phyloP scores from a whole-genome alignment of 208 protist species.

The Tritrichomonas foetus region DNA sequence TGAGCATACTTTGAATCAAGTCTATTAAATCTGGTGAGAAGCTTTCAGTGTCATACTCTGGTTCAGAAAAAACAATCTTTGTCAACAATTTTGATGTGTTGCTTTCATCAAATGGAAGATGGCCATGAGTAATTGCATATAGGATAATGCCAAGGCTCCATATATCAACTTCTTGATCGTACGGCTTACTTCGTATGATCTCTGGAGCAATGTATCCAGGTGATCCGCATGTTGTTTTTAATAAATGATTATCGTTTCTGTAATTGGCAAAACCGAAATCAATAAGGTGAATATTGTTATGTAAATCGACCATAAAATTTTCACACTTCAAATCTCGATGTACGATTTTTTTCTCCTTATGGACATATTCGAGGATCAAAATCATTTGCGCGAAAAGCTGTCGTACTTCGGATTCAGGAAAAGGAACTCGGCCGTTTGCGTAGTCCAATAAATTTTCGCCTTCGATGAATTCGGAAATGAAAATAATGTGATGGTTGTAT shows the following conservation, averaged over 20 bases:
- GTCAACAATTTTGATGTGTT: not conserved
- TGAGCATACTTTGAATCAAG: not conserved
- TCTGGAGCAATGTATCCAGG: not conserved
- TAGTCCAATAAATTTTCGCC: not conserved
- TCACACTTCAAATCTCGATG: not conserved
- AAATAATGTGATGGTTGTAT: not conserved
- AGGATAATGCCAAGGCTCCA: slow-evolving; percentile 16
- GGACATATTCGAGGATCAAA: not conserved
- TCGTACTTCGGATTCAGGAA: not conserved
- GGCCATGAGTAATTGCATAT: not conserved
- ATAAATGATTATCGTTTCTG: not conserved
- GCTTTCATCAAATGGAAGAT: not conserved
- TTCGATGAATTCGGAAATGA: not conserved
- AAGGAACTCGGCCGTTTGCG: not conserved
- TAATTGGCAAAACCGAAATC: not conserved
- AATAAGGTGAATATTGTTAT: not conserved
- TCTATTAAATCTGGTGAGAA: not conserved
- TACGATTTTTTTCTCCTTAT: not conserved
- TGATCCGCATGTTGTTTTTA: not conserved
- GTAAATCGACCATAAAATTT: not conserved
- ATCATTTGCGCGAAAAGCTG: not conserved
- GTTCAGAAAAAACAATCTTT: not conserved
- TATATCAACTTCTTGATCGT: not conserved
- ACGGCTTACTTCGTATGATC: not conserved
- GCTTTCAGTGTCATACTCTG: not conserved